These are phyloP conservation scores for Rosa rugosa DNA, from an alignment of 306 rosid genomes.

Conservation along the genomic window DNA sequence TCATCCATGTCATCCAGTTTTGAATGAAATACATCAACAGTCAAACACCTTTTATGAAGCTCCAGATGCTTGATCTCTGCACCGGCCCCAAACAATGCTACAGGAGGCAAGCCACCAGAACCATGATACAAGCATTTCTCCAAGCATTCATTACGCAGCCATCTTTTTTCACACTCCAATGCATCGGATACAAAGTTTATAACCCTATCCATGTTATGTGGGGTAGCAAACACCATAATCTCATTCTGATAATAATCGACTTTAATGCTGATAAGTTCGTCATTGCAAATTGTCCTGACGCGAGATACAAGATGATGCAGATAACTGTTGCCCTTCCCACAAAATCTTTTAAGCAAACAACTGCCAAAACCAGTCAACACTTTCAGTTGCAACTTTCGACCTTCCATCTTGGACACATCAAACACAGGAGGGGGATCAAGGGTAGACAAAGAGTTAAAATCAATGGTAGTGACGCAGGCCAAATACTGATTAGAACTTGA, in stretches of 20 bases:
- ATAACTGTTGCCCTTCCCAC: slow-evolving; percentile 71
- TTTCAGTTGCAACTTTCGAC: slow-evolving; percentile 50
- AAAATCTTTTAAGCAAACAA: slow-evolving; percentile 68
- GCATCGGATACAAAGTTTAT: slow-evolving; percentile 36
- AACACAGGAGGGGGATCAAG: slow-evolving; percentile 69
- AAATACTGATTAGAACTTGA: slow-evolving; percentile 67
- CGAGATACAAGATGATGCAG: slow-evolving; percentile 51
- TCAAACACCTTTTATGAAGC: slow-evolving; percentile 69
- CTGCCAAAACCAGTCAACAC: slow-evolving; percentile 66
- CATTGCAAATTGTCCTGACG: slow-evolving; percentile 49
- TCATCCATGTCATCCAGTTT: slow-evolving; percentile 55
- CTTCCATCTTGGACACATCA: slow-evolving; percentile 55
- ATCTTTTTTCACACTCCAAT: slow-evolving; percentile 59
- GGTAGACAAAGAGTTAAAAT: slow-evolving; percentile 44
- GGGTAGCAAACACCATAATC: slow-evolving; percentile 56
- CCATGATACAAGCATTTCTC: slow-evolving; percentile 77
- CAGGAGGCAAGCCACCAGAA: slow-evolving; percentile 53
- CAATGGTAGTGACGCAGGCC: slow-evolving; percentile 74
- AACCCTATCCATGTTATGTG: slow-evolving; percentile 55
- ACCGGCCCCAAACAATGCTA: slow-evolving; percentile 91
- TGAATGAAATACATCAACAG: slow-evolving; percentile 63
- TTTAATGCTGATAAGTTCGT: slow-evolving; percentile 64
- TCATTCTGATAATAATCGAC: slow-evolving; percentile 61
- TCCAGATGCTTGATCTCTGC: slow-evolving; percentile 91
- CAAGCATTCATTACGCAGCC: slow-evolving; percentile 64